Base-by-base conservation (phyloP, 306 rosid species). In the Abrus pulchellus region DNA sequence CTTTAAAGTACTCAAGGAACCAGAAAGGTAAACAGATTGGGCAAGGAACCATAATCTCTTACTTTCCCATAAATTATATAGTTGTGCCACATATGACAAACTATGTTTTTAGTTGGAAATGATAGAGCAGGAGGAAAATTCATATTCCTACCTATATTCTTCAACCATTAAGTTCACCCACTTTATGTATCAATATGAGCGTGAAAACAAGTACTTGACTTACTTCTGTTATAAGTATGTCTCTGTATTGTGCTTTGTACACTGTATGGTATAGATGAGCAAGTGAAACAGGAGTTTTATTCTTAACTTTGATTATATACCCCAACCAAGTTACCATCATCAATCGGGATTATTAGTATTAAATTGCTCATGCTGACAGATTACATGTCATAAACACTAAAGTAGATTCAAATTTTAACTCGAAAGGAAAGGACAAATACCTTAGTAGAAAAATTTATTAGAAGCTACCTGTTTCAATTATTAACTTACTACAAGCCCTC, bases 321-420 rank as follows among this genome's bases (percentile, higher is more conserved):
- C 55, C 64, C 65, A 56, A 11, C 33, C 47, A 30, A 33, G n/a
- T 45, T 44, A 65, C 28, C 33, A 34, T 43, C 13, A 57, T 13
- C 65, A 72, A 36, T 64, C 50, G 36, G 40, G 66, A 64, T 53
- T 60, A 14, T 33, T 73, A 20, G 53, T 64, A 73, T n/a, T 80
- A 11, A 71, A 27, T 38, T 71, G 69, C 73, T 61, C 56, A 28
- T 41, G 50, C 59, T 48, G 38, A 71, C 34, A 36, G 4, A 34
- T 47, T 70, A 14, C 52, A 9, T 27, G 48, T 13, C 27, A 20
- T 40, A 36, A 13, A 72, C 67, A 48, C 11, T 33, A 30, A 61
- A 61, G 27, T 38, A 36, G 1, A 43, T 12, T 43, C 71, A 54
- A 70, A 70, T 59, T 48, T 49, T 38, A 60, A 70, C 64, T 60